A percentile compares a stretch with the other conserved stretches of the same genome.
Conservation (phyloP, 108 stramenopile genomes). For the Mediolabrus comicus region DNA sequence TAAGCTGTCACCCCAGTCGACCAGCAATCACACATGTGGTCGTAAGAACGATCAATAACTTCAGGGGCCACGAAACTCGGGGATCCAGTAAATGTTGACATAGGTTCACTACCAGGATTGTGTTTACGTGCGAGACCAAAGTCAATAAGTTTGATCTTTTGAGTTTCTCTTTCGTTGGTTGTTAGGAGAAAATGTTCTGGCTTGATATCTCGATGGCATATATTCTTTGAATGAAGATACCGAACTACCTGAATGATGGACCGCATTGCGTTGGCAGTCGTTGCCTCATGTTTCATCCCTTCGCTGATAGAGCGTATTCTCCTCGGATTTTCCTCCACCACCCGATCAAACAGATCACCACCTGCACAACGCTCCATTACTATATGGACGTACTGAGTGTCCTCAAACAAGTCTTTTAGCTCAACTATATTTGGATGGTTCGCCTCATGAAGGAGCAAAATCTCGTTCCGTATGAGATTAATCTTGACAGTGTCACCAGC, state of each 20-base stretch:
- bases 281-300: constrained; percentile 27
- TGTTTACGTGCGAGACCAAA: constrained; percentile 40
- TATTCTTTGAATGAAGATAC: constrained; percentile 29
- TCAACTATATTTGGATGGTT: constrained; percentile 72
- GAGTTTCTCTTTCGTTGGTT: constrained; percentile 21
- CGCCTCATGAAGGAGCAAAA: constrained; percentile 36
- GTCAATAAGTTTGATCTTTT: constrained; percentile 39
- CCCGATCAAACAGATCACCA: constrained; percentile 38
- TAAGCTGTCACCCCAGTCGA: constrained; percentile 39
- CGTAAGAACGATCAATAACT: constrained; percentile 38
- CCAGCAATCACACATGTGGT: constrained; percentile 38
- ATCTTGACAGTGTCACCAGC: constrained; percentile 22
- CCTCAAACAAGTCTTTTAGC: constrained; percentile 62
- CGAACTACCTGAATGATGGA: constrained; percentile 30
- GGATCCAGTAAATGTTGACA: constrained; percentile 41
- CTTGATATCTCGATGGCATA: constrained; percentile 37
- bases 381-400: constrained; percentile 54
- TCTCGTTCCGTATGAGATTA: constrained; percentile 37
- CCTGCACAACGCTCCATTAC: constrained; percentile 64
- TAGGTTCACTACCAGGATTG: constrained; percentile 26
- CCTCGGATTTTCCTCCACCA: constrained; percentile 29
- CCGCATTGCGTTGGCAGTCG: constrained; percentile 24
- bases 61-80: constrained; percentile 42
- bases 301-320: constrained; percentile 13
- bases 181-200: constrained; percentile 39